These are phyloP conservation scores for Lepidopterella palustris DNA, from an alignment of 495 filamentous ascomycete species.

Conservation along the genomic window DNA sequence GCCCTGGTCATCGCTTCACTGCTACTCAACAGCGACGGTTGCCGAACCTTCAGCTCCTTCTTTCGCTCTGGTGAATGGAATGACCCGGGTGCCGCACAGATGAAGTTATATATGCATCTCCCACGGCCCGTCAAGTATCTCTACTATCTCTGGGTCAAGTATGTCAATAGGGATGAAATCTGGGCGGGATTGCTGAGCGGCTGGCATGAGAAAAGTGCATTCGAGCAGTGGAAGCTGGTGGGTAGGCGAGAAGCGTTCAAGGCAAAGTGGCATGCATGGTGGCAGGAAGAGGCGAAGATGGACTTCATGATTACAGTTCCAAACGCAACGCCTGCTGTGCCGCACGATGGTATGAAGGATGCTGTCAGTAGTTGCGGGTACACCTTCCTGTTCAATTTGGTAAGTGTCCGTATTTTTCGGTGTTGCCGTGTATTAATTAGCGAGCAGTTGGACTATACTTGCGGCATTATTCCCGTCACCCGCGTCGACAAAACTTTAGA, in stretches of 20 bases:
- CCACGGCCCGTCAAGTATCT: slow-evolving; percentile 70
- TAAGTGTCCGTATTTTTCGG: slow-evolving; percentile 31
- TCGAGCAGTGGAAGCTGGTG: slow-evolving; percentile 77
- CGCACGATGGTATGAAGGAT: slow-evolving; percentile 78
- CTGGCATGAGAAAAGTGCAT: slow-evolving; percentile 63
- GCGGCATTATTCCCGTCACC: slow-evolving; percentile 79
- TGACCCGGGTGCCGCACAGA: slow-evolving; percentile 70
- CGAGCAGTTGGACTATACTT: slow-evolving; percentile 69
- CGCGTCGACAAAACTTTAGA: slow-evolving; percentile 70
- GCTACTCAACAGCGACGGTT: slow-evolving; percentile 82
- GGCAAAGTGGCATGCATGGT: slow-evolving; percentile 74
- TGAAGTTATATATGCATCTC: slow-evolving; percentile 65
- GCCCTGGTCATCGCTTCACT: slow-evolving; percentile 74
- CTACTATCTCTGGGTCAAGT: slow-evolving; percentile 85
- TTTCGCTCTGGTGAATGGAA: slow-evolving; percentile 71
- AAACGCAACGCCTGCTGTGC: slow-evolving; percentile 86
- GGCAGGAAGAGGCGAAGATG: slow-evolving; percentile 53
- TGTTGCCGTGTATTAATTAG: not conserved
- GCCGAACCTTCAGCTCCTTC: slow-evolving; percentile 71
- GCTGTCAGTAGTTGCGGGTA: slow-evolving; percentile 88
- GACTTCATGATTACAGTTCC: slow-evolving; percentile 81
- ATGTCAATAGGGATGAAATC: slow-evolving; percentile 64
- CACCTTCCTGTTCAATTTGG: slow-evolving; percentile 90
- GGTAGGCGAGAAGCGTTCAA: slow-evolving; percentile 70
- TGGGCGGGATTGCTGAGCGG: slow-evolving; percentile 71